phyloP scores from a whole-genome alignment of 306 rosid genomes.

The Crataegus laevigata region DNA sequence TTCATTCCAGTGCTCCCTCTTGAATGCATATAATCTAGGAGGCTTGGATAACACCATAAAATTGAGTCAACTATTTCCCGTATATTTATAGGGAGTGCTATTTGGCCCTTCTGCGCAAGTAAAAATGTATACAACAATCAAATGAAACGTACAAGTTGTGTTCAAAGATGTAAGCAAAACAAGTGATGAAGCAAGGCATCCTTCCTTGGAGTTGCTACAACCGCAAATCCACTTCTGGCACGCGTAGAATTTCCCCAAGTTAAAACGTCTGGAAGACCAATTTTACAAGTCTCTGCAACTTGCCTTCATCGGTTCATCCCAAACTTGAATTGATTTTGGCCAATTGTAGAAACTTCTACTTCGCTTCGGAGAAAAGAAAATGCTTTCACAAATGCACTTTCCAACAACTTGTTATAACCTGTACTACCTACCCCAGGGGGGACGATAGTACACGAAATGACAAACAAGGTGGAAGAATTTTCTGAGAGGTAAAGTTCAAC shows the following conservation, averaged over 20 bases:
- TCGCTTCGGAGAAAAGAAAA: not conserved
- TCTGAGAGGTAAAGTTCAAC: not conserved
- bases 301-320: not conserved
- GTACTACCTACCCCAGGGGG: not conserved
- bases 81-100: not conserved
- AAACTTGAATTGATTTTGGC: not conserved
- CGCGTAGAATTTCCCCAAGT: not conserved
- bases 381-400: not conserved
- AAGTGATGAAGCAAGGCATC: not conserved
- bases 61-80: not conserved
- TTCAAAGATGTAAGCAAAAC: not conserved
- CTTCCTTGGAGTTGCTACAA: not conserved
- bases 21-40: not conserved
- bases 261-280: not conserved
- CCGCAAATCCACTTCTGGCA: not conserved
- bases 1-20: not conserved
- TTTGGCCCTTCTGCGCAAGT: not conserved
- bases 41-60: not conserved
- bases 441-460: not conserved
- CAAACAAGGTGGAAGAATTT: not conserved
- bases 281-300: not conserved
- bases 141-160: not conserved
- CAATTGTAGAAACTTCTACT: not conserved
- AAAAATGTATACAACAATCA: not conserved
- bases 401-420: not conserved